phyloP scores from a whole-genome alignment of 2,329 filamentous ascomycete species.

The Lizonia empirigonia region DNA sequence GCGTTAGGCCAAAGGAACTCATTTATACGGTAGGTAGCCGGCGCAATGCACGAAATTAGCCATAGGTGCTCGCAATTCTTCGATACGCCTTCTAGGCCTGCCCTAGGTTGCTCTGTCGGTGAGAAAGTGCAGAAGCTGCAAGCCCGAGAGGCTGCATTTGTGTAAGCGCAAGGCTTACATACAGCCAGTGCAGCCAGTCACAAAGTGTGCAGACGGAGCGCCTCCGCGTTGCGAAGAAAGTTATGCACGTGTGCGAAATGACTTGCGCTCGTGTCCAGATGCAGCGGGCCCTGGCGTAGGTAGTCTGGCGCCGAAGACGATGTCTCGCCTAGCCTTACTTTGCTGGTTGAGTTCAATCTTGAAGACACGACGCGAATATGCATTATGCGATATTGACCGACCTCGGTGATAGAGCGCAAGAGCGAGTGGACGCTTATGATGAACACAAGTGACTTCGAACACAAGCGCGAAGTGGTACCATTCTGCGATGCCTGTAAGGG shows the following conservation, averaged over 20 bases:
- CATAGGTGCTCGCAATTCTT: constrained; percentile 4
- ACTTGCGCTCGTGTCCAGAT: constrained; percentile 10
- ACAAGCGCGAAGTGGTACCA: background rate
- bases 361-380: background rate
- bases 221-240: background rate
- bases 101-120: background rate
- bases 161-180: constrained; percentile 12
- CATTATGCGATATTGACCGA: background rate
- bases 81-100: constrained; percentile 8
- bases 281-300: background rate
- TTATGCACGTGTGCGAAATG: constrained; percentile 16
- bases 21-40: too few relatives aligned
- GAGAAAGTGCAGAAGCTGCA: background rate
- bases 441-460: background rate
- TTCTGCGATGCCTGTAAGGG: background rate
- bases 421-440: constrained; percentile 1
- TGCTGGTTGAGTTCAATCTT: constrained; percentile 1
- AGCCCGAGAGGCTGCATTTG: constrained; percentile 5
- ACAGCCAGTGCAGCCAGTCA: background rate
- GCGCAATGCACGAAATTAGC: constrained; percentile 5
- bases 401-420: background rate
- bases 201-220: constrained; percentile 1
- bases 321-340: constrained; percentile 1
- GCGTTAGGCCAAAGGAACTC: too few relatives aligned
- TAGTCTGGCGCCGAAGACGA: background rate